Conservation (phyloP, 139 green algal genomes). For the Tetraselmis striata region DNA sequence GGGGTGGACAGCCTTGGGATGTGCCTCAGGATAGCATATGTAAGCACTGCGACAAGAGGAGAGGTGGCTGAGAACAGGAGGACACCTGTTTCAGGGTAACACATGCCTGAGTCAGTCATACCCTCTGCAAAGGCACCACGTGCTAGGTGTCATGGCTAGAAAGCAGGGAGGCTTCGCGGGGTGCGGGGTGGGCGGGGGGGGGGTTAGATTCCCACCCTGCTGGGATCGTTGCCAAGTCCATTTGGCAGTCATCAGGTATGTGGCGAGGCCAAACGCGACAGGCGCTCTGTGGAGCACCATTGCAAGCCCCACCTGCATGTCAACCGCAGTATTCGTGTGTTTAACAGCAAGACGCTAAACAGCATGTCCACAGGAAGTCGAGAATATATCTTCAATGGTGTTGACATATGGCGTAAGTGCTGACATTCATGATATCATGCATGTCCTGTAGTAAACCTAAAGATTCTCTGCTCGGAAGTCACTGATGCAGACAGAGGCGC, state of each 20-base stretch:
- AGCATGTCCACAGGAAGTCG: no score
- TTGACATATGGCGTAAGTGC: no score
- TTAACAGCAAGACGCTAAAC: no score
- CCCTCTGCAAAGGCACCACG: no score
- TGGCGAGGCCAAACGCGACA: slow-evolving; percentile 48
- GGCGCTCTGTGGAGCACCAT: slow-evolving; percentile 57
- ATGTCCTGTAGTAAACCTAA: no score
- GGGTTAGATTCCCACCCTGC: slow-evolving; percentile 5
- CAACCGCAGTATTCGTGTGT: no score
- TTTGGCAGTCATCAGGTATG: slow-evolving; percentile 36
- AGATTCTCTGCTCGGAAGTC: no score
- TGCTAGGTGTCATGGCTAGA: slow-evolving; percentile 16
- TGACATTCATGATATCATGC: no score
- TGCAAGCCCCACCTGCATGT: slow-evolving; percentile 25
- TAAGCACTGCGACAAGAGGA: neutral
- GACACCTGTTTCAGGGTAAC: no score
- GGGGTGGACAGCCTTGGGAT: neutral
- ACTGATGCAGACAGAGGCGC: no score
- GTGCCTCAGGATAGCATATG: neutral
- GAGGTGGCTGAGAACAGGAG: neutral
- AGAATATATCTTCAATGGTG: no score
- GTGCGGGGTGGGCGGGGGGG: slow-evolving; percentile 13
- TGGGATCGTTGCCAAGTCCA: slow-evolving; percentile 26
- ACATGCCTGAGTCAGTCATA: no score
- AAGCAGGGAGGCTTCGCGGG: slow-evolving; percentile 33